These are phyloP conservation scores for Tulasnella sp. DNA, from an alignment of 768 basidiomycete species.

Conservation along the genomic window DNA sequence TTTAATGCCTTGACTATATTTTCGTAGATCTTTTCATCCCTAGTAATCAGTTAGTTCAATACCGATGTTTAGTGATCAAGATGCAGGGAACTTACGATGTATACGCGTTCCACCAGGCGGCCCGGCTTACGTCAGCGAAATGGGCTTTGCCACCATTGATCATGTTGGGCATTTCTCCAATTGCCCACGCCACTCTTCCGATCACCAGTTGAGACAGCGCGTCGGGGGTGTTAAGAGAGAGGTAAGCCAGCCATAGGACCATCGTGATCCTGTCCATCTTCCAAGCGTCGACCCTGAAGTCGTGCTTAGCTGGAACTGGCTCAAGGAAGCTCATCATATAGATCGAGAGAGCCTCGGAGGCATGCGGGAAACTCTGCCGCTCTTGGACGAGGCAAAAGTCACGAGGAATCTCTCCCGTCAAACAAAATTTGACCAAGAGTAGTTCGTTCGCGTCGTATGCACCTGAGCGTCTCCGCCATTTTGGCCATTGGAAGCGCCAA, in stretches of 20 bases:
- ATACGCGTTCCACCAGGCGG: conserved; percentile 6
- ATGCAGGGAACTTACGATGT: background rate
- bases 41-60: background rate
- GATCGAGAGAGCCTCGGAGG: background rate
- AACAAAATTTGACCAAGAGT: background rate
- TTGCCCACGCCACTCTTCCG: background rate
- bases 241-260: conserved; percentile 3
- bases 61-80: background rate
- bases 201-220: background rate
- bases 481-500: conserved; percentile 1
- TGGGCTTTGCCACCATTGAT: background rate
- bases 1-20: conserved; percentile 2
- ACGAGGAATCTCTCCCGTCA: background rate
- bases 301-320: background rate
- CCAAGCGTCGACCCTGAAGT: conserved; percentile 1
- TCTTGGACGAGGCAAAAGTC: conserved; percentile 2
- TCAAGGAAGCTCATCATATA: conserved; percentile 6
- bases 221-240: background rate
- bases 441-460: conserved; percentile 7
- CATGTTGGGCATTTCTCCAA: background rate
- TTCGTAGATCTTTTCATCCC: conserved; percentile 2
- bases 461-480: background rate
- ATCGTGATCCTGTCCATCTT: conserved; percentile 13
- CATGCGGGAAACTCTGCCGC: conserved; percentile 3
- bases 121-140: background rate